Evolutionary conservation across 208 protist genomes (phyloP).

Genomic region (Trypanosoma boissoni): DNA sequence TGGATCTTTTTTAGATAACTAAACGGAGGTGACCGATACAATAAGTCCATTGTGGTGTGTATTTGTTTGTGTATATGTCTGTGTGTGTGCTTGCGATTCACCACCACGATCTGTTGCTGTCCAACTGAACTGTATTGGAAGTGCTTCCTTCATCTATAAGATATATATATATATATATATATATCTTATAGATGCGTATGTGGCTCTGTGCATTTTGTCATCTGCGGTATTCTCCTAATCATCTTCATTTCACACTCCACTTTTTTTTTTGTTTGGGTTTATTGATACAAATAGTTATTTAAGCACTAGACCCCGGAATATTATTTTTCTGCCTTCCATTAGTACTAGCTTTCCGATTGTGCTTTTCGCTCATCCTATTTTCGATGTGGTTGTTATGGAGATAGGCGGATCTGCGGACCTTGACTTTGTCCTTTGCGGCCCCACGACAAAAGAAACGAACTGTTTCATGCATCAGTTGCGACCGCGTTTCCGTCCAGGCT

Average conservation of each 20-base stretch:
- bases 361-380: constrained; percentile 17
- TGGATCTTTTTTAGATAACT: constrained; percentile 24
- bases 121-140: constrained; percentile 3
- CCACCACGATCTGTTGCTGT: too few species aligned
- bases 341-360: constrained; percentile 5
- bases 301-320: too few species aligned
- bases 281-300: too few species aligned
- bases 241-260: too few species aligned
- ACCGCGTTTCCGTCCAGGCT: constrained; percentile 24
- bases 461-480: constrained; percentile 37
- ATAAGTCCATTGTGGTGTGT: neutral
- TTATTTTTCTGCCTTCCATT: too few species aligned
- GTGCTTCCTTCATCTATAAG: neutral
- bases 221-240: too few species aligned
- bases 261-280: too few species aligned
- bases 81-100: neutral
- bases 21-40: neutral
- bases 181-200: too few species aligned
- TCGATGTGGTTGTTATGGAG: constrained; percentile 31
- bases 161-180: constrained; percentile 7
- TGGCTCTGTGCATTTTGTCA: too few species aligned
- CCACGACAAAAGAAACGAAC: constrained; percentile 8
- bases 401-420: constrained; percentile 23
- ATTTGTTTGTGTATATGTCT: neutral
- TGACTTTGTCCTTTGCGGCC: constrained; percentile 47